These are phyloP conservation scores for Bipolaris oryzae DNA, from an alignment of 2,329 filamentous ascomycete genomes.

Conservation along the genomic window DNA sequence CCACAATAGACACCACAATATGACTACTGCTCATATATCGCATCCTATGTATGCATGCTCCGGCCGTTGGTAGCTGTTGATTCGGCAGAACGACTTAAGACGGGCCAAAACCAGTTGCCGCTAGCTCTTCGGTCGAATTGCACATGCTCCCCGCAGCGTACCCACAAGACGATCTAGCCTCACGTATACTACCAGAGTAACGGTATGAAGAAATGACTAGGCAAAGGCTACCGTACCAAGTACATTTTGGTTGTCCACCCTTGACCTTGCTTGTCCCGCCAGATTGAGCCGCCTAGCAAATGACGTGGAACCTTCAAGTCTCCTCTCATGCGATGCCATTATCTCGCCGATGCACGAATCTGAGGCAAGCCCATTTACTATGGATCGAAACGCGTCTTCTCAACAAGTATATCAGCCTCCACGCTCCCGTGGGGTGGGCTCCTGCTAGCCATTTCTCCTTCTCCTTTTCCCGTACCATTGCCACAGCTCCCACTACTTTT, in stretches of 20 bases:
- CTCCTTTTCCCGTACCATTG: conserved; percentile 30
- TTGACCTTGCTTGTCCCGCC: conserved; percentile 44
- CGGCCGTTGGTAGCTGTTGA: conserved; percentile 34
- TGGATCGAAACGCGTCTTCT: conserved; percentile 34
- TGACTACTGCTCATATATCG: conserved; percentile 30
- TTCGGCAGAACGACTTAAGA: conserved; percentile 41
- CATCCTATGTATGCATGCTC: conserved; percentile 29
- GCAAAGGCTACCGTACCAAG: conserved; percentile 38
- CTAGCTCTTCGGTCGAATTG: conserved; percentile 23
- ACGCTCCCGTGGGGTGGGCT: conserved; percentile 46
- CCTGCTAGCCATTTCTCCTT: conserved; percentile 36
- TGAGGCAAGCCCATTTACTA: conserved; percentile 34
- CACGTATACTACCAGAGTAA: conserved; percentile 38
- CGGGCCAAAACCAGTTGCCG: conserved; percentile 16
- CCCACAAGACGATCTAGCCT: conserved; percentile 44
- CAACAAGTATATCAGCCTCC: conserved; percentile 49
- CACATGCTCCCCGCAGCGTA: conserved; percentile 27
- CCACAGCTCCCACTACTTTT: conserved; percentile 23
- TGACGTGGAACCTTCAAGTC: conserved; percentile 43
- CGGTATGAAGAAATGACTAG: conserved; percentile 46
- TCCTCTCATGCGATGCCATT: conserved; percentile 42
- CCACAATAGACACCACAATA: conserved; percentile 30
- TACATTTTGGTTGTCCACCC: conserved; percentile 36
- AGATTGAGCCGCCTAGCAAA: conserved; percentile 48
- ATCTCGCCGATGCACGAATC: conserved; percentile 48